Base-by-base conservation (phyloP, 2,329 filamentous ascomycete genomes). In the Monosporascus sp. region DNA sequence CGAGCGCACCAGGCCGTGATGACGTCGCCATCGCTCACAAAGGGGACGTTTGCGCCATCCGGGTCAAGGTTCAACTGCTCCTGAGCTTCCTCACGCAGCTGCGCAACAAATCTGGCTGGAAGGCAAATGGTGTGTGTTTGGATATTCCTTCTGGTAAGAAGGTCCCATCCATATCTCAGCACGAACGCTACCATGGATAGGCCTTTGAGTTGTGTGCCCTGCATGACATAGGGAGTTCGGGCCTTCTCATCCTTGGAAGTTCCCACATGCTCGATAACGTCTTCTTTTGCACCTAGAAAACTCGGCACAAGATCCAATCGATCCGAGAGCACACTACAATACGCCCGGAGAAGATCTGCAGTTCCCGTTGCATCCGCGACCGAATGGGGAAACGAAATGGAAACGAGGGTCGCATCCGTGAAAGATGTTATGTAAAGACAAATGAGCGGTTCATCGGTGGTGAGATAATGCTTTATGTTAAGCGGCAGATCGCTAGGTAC, bases 1-100 rank as follows among this genome's bases (percentile, higher is more conserved):
- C 45, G 38, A 7, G 54, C 45, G 24, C 51, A 41, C 54, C 54
- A 56, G 26, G 51, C 49, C 7, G 51, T 50, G 15, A 54, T 54
- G 6, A 56, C 14, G 38, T 56, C 51, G 22, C 54, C 49, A 18
- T 56, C 54, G 51, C 54, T 56, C 28, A 56, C 37, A 35, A 56
- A 56, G 15, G 44, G 15, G 11, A 26, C 28, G 18, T 44, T 3
- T 18, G 15, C 14, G 9, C 41, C 24, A 24, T 24, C 22, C 5
- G 3, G 22, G 22, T 24, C 22, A 24, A 24, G 22, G 5, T 41
- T 44, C 14, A n/a, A 24, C 15, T 2, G 18, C 22, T 40, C 4
- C 15, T 7, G 40, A 22, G 47, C 51, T 31, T 51, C n/a, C 3
- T 48, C 24, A 24, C 52, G 52, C 26, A 51, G 48, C 9, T 49